These are phyloP conservation scores for Aquilaria yunnanensis DNA, from an alignment of 345 rosid genomes.

Conservation along the genomic window DNA sequence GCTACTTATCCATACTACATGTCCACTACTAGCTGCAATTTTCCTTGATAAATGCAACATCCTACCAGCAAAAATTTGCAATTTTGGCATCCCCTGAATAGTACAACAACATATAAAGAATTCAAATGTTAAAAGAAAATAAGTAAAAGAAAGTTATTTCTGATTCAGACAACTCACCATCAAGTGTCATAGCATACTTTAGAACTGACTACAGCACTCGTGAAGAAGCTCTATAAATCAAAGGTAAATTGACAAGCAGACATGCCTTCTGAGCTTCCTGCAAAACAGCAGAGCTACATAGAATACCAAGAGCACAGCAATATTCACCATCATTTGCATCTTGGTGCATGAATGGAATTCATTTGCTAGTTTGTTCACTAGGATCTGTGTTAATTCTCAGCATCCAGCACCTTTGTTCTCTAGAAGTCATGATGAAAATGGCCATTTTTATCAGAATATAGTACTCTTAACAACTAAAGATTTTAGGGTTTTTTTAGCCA, in stretches of 20 bases:
- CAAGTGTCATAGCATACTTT: conserved; percentile 97
- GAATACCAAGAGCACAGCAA: no score
- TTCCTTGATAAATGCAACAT: conserved; percentile 39
- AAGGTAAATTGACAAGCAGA: conserved; percentile 80
- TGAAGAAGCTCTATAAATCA: conserved; percentile 79
- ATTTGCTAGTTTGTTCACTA: no score
- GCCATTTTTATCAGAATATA: no score
- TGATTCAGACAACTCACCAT: conserved; percentile 46
- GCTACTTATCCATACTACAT: conserved; percentile 95
- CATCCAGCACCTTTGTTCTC: no score
- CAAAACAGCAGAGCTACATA: background rate
- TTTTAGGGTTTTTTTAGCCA: no score
- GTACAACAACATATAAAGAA: background rate
- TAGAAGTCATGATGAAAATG: no score
- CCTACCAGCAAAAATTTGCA: conserved; percentile 11
- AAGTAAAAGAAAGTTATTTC: no score
- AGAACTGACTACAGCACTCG: conserved; percentile 83
- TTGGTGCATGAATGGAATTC: no score
- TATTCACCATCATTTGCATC: no score
- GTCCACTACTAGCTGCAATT: conserved; percentile 91
- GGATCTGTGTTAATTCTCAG: no score
- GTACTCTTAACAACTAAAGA: no score
- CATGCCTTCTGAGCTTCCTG: conserved; percentile 83
- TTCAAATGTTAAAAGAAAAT: background rate
- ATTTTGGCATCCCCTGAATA: background rate